Evolutionary conservation across 176 grass and related monocot species (phyloP).

Genomic region (Guadua angustifolia): DNA sequence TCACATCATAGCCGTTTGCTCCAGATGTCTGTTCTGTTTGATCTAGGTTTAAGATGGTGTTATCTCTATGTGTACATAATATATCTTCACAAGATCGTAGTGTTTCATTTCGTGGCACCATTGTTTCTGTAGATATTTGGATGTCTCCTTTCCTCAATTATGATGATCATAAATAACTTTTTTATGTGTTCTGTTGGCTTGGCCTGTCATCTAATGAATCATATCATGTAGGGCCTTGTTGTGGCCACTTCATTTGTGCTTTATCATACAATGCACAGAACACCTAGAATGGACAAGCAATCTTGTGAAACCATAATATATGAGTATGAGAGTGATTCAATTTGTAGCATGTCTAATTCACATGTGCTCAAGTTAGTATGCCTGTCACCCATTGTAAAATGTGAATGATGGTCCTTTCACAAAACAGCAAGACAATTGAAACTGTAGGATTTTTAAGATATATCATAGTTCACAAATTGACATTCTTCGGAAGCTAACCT

Average conservation of each 20-base stretch:
- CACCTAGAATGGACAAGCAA: conserved; percentile 24
- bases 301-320: not conserved
- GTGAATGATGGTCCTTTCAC: not conserved
- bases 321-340: not conserved
- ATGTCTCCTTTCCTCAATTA: not conserved
- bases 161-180: not conserved
- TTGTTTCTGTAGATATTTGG: conserved; percentile 30
- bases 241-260: conserved; percentile 28
- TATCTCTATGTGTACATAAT: conserved; percentile 5
- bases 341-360: conserved; percentile 21
- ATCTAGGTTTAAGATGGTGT: conserved; percentile 1
- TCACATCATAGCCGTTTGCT: conserved; percentile 6
- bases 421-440: not conserved
- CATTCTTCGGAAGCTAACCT: conserved; percentile 16
- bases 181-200: conserved; percentile 17
- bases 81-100: not conserved
- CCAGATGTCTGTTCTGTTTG: conserved; percentile 11
- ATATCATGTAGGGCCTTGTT: conserved; percentile 11
- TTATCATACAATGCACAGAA: conserved; percentile 12
- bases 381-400: conserved; percentile 6
- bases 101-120: conserved; percentile 21
- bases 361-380: conserved; percentile 23
- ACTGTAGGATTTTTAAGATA: conserved; percentile 13
- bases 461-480: not conserved
- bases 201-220: not conserved